Evolutionary conservation across 2,329 filamentous ascomycete species (phyloP), one percentile per base, ranked within the genome.

Genomic region (Trichoderma cornu-damae): DNA sequence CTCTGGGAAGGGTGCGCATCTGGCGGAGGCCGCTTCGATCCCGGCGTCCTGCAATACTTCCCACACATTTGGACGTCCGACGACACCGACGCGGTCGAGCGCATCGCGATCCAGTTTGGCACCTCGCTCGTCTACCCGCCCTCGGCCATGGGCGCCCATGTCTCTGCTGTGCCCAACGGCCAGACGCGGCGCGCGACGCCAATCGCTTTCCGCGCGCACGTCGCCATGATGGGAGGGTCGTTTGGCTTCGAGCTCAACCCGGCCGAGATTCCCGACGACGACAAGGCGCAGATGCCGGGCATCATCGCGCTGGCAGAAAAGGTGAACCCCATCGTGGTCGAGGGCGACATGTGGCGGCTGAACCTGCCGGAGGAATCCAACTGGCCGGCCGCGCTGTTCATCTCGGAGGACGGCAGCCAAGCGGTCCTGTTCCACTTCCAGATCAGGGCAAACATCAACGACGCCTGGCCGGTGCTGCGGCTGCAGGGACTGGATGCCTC

Each of bases 141-240:
- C 0, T 83, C 80, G 0, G 72, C 82, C 0, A 86, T 87, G 83
- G 83, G 81, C 1, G 84, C 83, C n/a, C 84, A 87, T 65, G 73
- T 87, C 32, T 84, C 81, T 7, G 78, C 77, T 0, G 77, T 84
- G 0, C 84, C 84, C 1, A 87, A 86, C 61, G 76, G 78, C 0
- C 69, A 81, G 32, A 84, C 82, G 0, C 68, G 73, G 0, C 80
- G 84, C 18, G 79, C 75, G 1, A 79, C 79, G 1, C 78, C 83
- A 0, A 74, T 87, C 11, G 67, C 69, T 1, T 86, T 87, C 72
- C 81, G 84, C 32, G 82, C 80, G 0, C 83, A 86, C 56, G 84
- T 87, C 0, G 84, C 84, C 5, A 82, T 86, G 73, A 86, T 86
- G 84, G 84, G 84, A 56, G 84, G 84, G 2, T 84, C 81, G 0